phyloP scores from a whole-genome alignment of 129 eudicot genomes.

The Tanacetum coccineum region DNA sequence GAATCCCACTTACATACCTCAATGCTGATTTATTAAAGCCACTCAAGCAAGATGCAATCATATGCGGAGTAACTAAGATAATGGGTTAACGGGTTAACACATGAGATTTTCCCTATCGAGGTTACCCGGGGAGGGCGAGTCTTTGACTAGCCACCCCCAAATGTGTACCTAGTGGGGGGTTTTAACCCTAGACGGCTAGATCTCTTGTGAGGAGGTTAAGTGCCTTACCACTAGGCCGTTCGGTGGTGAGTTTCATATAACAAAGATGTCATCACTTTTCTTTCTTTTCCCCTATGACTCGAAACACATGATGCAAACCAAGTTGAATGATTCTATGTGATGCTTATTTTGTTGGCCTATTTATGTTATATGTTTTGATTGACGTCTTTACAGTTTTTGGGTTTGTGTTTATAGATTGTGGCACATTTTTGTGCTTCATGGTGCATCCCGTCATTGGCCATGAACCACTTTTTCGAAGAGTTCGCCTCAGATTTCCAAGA shows the following conservation, averaged over 20 bases:
- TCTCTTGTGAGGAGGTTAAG: too few species aligned
- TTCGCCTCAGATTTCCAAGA: slow-evolving; percentile 45
- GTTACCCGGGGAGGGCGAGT: too few species aligned
- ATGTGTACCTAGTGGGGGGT: too few species aligned
- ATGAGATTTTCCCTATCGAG: too few species aligned
- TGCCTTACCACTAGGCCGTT: too few species aligned
- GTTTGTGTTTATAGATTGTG: slow-evolving; percentile 47
- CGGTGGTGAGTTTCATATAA: too few species aligned
- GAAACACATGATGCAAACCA: background rate
- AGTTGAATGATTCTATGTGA: background rate
- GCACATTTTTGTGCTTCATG: slow-evolving; percentile 77
- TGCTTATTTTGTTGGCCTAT: slow-evolving; percentile 2
- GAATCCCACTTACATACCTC: background rate
- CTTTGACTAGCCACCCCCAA: too few species aligned
- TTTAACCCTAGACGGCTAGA: too few species aligned
- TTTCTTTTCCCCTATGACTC: background rate
- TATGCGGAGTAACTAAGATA: too few species aligned
- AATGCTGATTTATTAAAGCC: too few species aligned
- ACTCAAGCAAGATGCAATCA: too few species aligned
- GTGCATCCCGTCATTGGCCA: slow-evolving; percentile 80
- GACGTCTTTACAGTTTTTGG: background rate
- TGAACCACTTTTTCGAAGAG: slow-evolving; percentile 55
- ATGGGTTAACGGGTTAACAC: too few species aligned
- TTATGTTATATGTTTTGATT: background rate
- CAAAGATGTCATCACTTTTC: background rate